Evolutionary conservation across 2,329 filamentous ascomycete genomes (phyloP).

Genomic region (Fusarium haematococcum): DNA sequence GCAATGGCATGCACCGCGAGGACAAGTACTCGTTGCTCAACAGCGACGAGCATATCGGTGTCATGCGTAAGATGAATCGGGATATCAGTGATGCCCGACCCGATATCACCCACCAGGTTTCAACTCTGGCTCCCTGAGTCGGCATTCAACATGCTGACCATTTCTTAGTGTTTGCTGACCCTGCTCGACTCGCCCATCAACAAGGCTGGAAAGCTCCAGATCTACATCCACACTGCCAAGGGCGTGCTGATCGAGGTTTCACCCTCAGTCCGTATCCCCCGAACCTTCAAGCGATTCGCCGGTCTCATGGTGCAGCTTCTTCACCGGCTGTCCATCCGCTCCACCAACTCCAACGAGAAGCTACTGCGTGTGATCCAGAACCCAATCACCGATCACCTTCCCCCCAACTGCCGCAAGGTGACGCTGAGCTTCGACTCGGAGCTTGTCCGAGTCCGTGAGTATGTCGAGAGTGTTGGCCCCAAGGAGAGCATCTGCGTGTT

Average conservation of each 20-base stretch:
- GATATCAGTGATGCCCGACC: slow-evolving; percentile 98
- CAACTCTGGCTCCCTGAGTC: slow-evolving; percentile 44
- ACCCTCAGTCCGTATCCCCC: slow-evolving; percentile 95
- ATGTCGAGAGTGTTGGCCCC: slow-evolving; percentile 80
- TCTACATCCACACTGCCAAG: slow-evolving; percentile 98
- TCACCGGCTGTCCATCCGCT: slow-evolving; percentile 94
- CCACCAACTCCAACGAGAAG: slow-evolving; percentile 97
- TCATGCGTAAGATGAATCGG: slow-evolving; percentile 99
- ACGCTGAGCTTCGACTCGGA: slow-evolving; percentile 94
- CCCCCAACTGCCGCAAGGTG: slow-evolving; percentile 96
- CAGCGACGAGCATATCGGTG: slow-evolving; percentile 98
- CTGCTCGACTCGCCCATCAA: slow-evolving; percentile 98
- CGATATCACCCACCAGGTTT: slow-evolving; percentile 98
- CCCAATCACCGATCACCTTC: slow-evolving; percentile 95
- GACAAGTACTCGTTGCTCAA: slow-evolving; percentile 98
- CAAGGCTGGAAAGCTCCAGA: slow-evolving; percentile 96
- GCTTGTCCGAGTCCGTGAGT: slow-evolving; percentile 88
- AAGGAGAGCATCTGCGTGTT: slow-evolving; percentile 98
- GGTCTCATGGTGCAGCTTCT: slow-evolving; percentile 98
- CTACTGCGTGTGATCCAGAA: slow-evolving; percentile 97
- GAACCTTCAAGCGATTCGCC: slow-evolving; percentile 98
- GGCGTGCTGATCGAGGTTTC: slow-evolving; percentile 98
- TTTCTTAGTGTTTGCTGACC: slow-evolving; percentile 87
- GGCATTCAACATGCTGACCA: slow-evolving; percentile 61
- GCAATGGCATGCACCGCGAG: slow-evolving; percentile 76